Base-by-base conservation (phyloP, 805 yeast species). In the Alloascoidea africana region DNA sequence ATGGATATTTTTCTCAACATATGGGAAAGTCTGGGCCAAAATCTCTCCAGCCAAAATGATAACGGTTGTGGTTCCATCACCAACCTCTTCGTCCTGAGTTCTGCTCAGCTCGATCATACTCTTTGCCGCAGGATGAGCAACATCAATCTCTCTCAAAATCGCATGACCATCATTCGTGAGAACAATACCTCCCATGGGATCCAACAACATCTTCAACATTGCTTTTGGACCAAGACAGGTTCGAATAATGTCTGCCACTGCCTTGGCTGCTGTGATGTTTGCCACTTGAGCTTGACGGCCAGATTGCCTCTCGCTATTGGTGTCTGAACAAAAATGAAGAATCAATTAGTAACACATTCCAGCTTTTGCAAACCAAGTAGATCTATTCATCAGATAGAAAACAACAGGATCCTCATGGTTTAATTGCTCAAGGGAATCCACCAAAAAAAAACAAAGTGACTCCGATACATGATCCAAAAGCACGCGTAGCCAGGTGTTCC, bases 171-270 rank as follows among this genome's bases (percentile, higher is more conserved):
- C 99, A 60, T 91, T 91, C 40, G 99, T 91, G 45, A 91, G 67
- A 13, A 89, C 96, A 47, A 91, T 82, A 19, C 98, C 98, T 15
- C 68, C 68, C 76, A 81, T 80, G 40, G 99, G 99, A 55, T 91
- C 99, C 45, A 91, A 66, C 39, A 91, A 67, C 97, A 91, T 89
- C 64, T 91, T 91, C 44, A 91, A 72, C 98, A 91, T 91, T 27
- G 98, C 98, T 58, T 89, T 89, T 38, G 99, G 99, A 14, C 99
- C 99, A 42, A 91, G 67, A 69, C 99, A 91, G 17, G 98, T 91
- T 58, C 98, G 73, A 50, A 91, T 85, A 53, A 91, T 89, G 58
- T 91, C 98, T 0, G 96, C 93, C 33, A 89, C 97, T 53, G 98
- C 96, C 55, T 91, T 91, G n/a, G 99, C 99, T 3, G 99, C 98